Conservation (phyloP, 139 green algal genomes). For the Chlorella sp. region DNA sequence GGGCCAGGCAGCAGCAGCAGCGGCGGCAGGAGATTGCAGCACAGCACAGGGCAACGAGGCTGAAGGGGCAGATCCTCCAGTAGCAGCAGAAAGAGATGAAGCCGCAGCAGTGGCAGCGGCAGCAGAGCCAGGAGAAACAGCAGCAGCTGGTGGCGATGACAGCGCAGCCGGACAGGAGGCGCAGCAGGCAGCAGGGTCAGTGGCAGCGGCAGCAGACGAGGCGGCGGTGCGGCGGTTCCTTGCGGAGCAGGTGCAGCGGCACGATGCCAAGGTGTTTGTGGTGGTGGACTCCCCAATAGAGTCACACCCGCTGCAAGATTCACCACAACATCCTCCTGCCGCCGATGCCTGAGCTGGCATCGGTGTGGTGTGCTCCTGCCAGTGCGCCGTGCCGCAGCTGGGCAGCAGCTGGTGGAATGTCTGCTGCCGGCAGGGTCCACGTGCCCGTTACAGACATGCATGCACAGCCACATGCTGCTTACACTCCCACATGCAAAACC, state of each 20-base stretch:
- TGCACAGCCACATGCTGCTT: no score
- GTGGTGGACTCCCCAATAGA: not conserved
- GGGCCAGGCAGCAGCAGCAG: not conserved
- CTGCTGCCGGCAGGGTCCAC: no score
- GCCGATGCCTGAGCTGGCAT: not conserved
- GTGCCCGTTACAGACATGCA: no score
- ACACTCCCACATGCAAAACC: no score
- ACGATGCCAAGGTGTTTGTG: constrained; percentile 8
- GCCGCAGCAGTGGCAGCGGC: not conserved
- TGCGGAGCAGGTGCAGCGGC: not conserved
- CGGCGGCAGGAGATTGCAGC: not conserved
- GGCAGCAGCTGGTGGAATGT: no score
- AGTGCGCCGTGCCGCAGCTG: no score
- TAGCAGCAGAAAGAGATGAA: not conserved
- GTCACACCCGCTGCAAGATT: not conserved
- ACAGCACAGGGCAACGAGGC: not conserved
- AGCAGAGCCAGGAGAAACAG: not conserved
- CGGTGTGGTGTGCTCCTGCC: no score
- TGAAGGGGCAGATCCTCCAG: no score
- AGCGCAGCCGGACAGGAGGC: not conserved
- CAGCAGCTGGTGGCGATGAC: not conserved
- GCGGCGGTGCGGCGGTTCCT: constrained; percentile 1
- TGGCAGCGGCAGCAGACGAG: not conserved
- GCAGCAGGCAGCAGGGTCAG: not conserved
- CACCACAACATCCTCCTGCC: no score